Evolutionary conservation across 1,284 basidiomycete species (phyloP).

Genomic region (Cryptococcus sp.): DNA sequence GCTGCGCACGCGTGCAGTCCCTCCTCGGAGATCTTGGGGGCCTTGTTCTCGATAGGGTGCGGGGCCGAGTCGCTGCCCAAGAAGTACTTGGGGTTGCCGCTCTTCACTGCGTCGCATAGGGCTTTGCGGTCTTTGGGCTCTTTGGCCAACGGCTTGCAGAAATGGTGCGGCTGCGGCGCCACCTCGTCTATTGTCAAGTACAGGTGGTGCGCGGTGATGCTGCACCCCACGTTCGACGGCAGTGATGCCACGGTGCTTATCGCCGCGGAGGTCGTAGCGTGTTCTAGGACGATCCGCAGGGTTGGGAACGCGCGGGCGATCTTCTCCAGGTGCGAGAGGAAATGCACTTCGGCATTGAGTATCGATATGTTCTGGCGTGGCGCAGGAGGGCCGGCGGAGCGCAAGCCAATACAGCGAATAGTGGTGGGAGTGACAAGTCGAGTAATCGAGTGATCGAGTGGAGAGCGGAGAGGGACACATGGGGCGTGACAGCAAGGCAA

Average conservation of each 20-base stretch:
- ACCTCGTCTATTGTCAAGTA: conserved; percentile 94
- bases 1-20: conserved; percentile 76
- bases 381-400: not conserved
- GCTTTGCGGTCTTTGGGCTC: conserved; percentile 88
- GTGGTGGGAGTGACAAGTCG: not conserved
- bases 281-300: conserved; percentile 95
- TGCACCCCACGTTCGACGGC: conserved; percentile 88
- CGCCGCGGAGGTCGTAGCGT: conserved; percentile 95
- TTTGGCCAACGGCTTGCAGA: conserved; percentile 98
- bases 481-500: not conserved
- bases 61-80: conserved; percentile 97
- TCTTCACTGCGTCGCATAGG: conserved; percentile 74
- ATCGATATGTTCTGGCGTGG: conserved; percentile 79
- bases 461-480: not conserved
- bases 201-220: conserved; percentile 96
- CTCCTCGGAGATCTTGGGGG: conserved; percentile 55
- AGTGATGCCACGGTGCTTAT: conserved; percentile 72
- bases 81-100: conserved; percentile 95
- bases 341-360: conserved; percentile 88
- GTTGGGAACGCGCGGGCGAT: conserved; percentile 85
- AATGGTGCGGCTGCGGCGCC: conserved; percentile 94
- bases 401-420: not conserved
- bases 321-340: conserved; percentile 83
- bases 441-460: not conserved
- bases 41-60: conserved; percentile 79